Evolutionary conservation across 805 yeast genomes (phyloP).

Genomic region (Yamadazyma paraphyllophila): DNA sequence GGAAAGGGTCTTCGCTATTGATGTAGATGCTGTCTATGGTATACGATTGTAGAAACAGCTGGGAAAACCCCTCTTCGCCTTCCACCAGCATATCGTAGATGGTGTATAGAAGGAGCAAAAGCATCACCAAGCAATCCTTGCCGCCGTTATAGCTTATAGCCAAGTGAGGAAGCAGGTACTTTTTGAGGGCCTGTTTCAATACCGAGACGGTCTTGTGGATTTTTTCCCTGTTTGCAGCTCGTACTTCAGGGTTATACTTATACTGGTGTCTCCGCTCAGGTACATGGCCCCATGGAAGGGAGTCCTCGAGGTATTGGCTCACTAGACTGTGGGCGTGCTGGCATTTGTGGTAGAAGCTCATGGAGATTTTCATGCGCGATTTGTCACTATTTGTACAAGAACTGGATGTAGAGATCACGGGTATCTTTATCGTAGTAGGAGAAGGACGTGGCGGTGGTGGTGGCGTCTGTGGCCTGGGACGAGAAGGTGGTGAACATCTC

Average conservation of each 20-base stretch:
- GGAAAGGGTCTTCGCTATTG: constrained; percentile 70
- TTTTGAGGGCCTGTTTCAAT: constrained; percentile 24
- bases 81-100: constrained; percentile 24
- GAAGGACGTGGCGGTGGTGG: constrained; percentile 36
- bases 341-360: constrained; percentile 19
- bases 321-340: constrained; percentile 33
- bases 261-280: background rate
- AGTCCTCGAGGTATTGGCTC: constrained; percentile 27
- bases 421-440: constrained; percentile 73
- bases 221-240: constrained; percentile 23
- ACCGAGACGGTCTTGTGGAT: constrained; percentile 26
- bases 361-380: background rate
- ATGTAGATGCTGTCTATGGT: constrained; percentile 67
- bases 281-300: constrained; percentile 17
- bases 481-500: background rate
- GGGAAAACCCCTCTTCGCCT: background rate
- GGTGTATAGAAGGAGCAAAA: constrained; percentile 67
- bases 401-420: constrained; percentile 66
- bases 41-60: constrained; percentile 21
- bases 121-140: constrained; percentile 90
- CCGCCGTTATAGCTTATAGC: constrained; percentile 95
- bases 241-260: constrained; percentile 1
- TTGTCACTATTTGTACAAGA: constrained; percentile 47
- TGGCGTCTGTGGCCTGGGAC: background rate
- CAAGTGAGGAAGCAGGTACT: constrained; percentile 43